A percentile compares a stretch with the other conserved stretches of the same genome.
phyloP scores from a whole-genome alignment of 805 yeast species.

The Henningerozyma blattae region DNA sequence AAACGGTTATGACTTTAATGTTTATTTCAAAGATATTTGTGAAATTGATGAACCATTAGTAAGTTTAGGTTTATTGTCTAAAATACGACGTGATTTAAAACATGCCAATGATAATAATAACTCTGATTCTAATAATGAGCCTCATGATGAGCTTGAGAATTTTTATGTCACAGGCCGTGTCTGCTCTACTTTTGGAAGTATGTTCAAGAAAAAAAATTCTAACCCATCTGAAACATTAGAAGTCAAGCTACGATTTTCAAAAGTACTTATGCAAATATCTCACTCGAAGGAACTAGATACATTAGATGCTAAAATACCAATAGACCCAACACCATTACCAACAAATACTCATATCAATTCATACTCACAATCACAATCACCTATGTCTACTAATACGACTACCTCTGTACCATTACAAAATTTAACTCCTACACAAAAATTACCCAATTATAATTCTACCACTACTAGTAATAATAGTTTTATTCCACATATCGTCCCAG shows the following conservation, averaged over 20 bases:
- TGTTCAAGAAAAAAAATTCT: slow-evolving; percentile 10
- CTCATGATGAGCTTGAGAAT: slow-evolving; percentile 9
- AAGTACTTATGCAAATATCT: slow-evolving; percentile 8
- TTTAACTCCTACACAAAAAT: too few species aligned
- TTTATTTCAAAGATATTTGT: slow-evolving; percentile 24
- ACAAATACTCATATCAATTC: background rate
- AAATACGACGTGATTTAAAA: slow-evolving; percentile 15
- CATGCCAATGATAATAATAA: background rate
- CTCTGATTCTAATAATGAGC: slow-evolving; percentile 3
- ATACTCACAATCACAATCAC: background rate
- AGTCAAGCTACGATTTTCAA: slow-evolving; percentile 22
- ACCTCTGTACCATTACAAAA: too few species aligned
- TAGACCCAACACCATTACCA: too few species aligned
- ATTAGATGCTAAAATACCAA: too few species aligned
- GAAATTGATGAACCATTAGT: slow-evolving; percentile 26
- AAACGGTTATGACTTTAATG: slow-evolving; percentile 19
- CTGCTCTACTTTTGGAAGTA: slow-evolving; percentile 25
- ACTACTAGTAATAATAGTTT: background rate
- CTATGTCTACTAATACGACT: background rate
- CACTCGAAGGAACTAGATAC: background rate
- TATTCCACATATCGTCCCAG: too few species aligned
- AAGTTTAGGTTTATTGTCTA: slow-evolving; percentile 23
- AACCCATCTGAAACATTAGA: slow-evolving; percentile 20
- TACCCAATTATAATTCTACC: background rate
- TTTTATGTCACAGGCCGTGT: slow-evolving; percentile 23